Percentiles rank a stretch among this genome's conserved stretches.
Evolutionary conservation across 1,139 yeast species (phyloP).

Genomic region (Geotrichum histeridarum): DNA sequence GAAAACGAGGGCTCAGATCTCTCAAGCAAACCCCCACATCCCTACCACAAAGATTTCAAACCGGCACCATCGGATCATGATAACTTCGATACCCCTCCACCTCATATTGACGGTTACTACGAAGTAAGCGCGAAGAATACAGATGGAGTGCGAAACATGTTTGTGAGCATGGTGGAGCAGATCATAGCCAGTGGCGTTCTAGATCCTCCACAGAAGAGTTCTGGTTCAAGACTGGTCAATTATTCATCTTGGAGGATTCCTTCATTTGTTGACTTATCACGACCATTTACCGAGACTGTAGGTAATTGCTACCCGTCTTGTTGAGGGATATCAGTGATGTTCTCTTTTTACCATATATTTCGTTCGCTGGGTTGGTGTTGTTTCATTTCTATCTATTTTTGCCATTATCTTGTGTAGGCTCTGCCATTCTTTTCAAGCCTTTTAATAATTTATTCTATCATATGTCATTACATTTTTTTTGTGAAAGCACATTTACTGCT

Average conservation of each 20-base stretch:
- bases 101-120: slow-evolving; percentile 33
- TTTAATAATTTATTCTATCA: neutral
- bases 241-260: slow-evolving; percentile 6
- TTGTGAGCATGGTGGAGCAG: slow-evolving; percentile 19
- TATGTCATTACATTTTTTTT: neutral
- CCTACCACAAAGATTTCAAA: slow-evolving; percentile 12
- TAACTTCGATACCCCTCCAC: slow-evolving; percentile 22
- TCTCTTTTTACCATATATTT: neutral
- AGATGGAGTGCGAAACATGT: slow-evolving; percentile 18
- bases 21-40: slow-evolving; percentile 11
- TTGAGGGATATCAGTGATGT: neutral
- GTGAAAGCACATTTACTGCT: neutral
- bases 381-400: neutral
- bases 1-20: slow-evolving; percentile 29
- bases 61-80: neutral
- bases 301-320: slow-evolving; percentile 16
- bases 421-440: too few species aligned
- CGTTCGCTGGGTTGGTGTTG: neutral
- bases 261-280: slow-evolving; percentile 28
- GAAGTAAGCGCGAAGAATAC: slow-evolving; percentile 29
- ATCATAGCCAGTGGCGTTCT: slow-evolving; percentile 15
- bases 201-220: slow-evolving; percentile 6
- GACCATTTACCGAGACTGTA: slow-evolving; percentile 12
- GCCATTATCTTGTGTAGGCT: neutral
- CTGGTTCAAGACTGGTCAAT: slow-evolving; percentile 3